A percentile compares a stretch with the other conserved stretches of the same genome.
phyloP scores from a whole-genome alignment of 352 stramenopile genomes.

The Elongisporangium undulatum region DNA sequence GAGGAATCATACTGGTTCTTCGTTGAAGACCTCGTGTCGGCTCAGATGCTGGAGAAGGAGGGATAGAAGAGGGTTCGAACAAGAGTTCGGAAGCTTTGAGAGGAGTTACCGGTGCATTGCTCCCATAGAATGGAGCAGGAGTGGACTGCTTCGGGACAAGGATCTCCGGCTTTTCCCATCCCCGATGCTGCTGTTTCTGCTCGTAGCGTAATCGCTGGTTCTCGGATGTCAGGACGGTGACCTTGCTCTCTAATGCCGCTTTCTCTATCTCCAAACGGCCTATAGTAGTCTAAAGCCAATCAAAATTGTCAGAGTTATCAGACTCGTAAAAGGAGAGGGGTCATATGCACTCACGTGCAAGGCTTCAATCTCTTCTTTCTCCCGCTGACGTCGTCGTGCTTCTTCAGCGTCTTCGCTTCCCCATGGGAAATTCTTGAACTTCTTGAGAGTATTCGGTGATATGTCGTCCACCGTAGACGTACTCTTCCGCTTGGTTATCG shows the following conservation, averaged over 20 bases:
- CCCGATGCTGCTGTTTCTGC: background rate
- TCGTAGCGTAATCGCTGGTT: slow-evolving; percentile 8
- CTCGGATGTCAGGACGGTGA: slow-evolving; percentile 17
- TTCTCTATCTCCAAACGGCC: slow-evolving; percentile 10
- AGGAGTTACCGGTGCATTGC: background rate
- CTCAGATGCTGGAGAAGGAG: background rate
- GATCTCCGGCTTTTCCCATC: background rate
- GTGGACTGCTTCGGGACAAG: background rate
- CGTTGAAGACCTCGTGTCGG: background rate
- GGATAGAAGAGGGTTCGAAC: background rate
- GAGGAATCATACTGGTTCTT: background rate
- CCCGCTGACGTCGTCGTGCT: slow-evolving; percentile 2
- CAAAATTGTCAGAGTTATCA: slow-evolving; percentile 3
- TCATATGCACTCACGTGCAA: slow-evolving; percentile 15
- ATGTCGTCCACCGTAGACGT: slow-evolving; percentile 20
- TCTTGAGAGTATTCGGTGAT: slow-evolving; percentile 29
- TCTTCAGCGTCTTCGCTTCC: slow-evolving; percentile 1
- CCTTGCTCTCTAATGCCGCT: slow-evolving; percentile 17
- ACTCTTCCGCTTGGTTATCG: slow-evolving; percentile 32
- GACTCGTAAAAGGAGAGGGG: slow-evolving; percentile 1
- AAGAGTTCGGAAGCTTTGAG: background rate
- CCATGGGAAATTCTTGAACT: slow-evolving; percentile 36
- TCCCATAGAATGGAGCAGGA: background rate
- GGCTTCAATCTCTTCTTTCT: slow-evolving; percentile 10
- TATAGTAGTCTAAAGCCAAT: background rate